Evolutionary conservation across 2,329 filamentous ascomycete species (phyloP).

Genomic region (Microsporum canis): DNA sequence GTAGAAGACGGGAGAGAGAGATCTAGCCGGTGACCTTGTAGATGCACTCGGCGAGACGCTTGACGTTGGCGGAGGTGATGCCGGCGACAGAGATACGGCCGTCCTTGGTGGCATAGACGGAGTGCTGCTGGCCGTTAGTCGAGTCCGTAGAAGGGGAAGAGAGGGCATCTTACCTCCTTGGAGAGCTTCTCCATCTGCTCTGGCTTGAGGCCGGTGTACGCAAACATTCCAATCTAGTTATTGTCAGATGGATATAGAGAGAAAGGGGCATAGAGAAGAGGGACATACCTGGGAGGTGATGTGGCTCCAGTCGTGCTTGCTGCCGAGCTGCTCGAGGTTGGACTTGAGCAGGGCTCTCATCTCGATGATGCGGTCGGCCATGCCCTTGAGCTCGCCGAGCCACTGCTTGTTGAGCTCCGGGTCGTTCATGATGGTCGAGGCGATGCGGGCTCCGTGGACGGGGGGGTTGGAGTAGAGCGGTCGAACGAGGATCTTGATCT

Average conservation of each 20-base stretch:
- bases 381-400: constrained; percentile 92
- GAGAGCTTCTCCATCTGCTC: constrained; percentile 86
- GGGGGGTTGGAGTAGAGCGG: constrained; percentile 98
- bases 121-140: constrained; percentile 46
- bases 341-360: constrained; percentile 92
- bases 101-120: constrained; percentile 87
- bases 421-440: constrained; percentile 82
- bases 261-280: neutral
- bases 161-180: constrained; percentile 54
- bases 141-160: neutral
- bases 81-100: constrained; percentile 42
- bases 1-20: neutral
- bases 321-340: constrained; percentile 88
- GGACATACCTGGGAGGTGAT: constrained; percentile 67
- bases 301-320: constrained; percentile 96
- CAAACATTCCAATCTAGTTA: constrained; percentile 87
- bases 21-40: constrained; percentile 40
- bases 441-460: constrained; percentile 89
- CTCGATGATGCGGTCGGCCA: constrained; percentile 98
- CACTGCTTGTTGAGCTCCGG: constrained; percentile 79
- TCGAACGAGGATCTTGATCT: constrained; percentile 96
- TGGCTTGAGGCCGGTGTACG: constrained; percentile 84
- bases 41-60: constrained; percentile 41
- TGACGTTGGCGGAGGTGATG: constrained; percentile 40
- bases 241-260: neutral